phyloP scores from a whole-genome alignment of 345 rosid species.

The Salix suchowensis region DNA sequence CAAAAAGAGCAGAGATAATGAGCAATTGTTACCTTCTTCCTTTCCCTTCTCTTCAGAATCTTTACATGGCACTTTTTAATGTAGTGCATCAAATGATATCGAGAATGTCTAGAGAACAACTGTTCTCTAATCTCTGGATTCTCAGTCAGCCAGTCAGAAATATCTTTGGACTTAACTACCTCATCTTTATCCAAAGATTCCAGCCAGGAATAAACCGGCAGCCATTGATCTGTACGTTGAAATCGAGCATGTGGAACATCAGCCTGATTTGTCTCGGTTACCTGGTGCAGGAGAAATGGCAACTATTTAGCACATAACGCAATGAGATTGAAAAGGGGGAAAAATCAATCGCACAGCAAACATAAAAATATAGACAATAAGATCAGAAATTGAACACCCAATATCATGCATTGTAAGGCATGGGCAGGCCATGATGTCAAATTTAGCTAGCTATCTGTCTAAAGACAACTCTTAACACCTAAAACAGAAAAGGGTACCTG shows the following conservation, averaged over 20 bases:
- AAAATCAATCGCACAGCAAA: not conserved
- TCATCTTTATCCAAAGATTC: constrained; percentile 74
- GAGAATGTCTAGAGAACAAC: constrained; percentile 69
- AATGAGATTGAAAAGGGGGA: not conserved
- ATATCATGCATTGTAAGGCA: no score
- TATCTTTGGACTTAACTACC: constrained; percentile 78
- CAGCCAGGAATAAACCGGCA: constrained; percentile 84
- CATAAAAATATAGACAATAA: not conserved
- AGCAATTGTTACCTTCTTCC: constrained; percentile 34
- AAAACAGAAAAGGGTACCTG: constrained; percentile 15
- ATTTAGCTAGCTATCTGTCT: no score
- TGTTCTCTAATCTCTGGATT: constrained; percentile 67
- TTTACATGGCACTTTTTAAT: constrained; percentile 90
- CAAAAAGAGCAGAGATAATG: not conserved
- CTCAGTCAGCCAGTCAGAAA: constrained; percentile 68
- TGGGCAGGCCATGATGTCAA: no score
- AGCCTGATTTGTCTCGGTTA: constrained; percentile 29
- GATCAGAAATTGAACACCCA: no score
- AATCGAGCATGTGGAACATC: constrained; percentile 68
- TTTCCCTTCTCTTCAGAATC: constrained; percentile 86
- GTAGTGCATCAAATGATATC: constrained; percentile 92
- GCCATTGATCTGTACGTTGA: constrained; percentile 87
- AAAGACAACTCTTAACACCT: not conserved
- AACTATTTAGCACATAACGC: not conserved
- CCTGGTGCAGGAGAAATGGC: constrained; percentile 5